Conservation (phyloP, 129 eudicot species). For the Apium graveolens region DNA sequence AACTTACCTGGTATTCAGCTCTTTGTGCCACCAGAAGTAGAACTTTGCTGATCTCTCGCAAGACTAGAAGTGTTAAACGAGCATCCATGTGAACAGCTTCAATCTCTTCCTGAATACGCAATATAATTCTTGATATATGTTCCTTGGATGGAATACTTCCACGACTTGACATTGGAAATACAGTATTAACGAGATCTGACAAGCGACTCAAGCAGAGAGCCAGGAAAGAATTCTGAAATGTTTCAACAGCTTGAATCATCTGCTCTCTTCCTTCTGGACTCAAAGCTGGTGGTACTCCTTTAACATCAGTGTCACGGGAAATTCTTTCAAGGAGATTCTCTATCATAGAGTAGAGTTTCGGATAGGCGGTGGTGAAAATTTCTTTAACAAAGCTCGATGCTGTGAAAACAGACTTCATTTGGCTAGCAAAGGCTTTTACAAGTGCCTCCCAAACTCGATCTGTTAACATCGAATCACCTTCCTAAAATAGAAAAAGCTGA, state of each 20-base stretch:
- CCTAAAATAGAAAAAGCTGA: constrained; percentile 34
- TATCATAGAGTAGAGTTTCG: constrained; percentile 68
- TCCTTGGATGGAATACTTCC: constrained; percentile 87
- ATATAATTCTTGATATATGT: constrained; percentile 63
- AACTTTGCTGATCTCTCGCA: constrained; percentile 83
- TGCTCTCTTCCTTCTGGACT: constrained; percentile 72
- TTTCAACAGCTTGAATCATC: constrained; percentile 68
- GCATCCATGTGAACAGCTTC: constrained; percentile 82
- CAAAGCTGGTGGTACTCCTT: constrained; percentile 89
- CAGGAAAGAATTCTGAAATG: constrained; percentile 73
- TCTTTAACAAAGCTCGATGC: constrained; percentile 91
- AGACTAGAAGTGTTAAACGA: constrained; percentile 76
- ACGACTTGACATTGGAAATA: constrained; percentile 80
- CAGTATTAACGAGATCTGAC: constrained; percentile 77
- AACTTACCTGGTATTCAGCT: constrained; percentile 88
- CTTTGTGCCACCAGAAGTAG: constrained; percentile 73
- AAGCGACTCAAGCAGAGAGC: constrained; percentile 62
- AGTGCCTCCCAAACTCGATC: constrained; percentile 95
- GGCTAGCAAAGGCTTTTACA: constrained; percentile 75
- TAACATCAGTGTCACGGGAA: constrained; percentile 86
- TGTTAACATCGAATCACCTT: constrained; percentile 71
- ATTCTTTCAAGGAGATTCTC: constrained; percentile 89
- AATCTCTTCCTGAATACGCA: constrained; percentile 83
- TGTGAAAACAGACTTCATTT: constrained; percentile 85
- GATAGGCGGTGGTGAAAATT: constrained; percentile 74